These are phyloP conservation scores for Candida pseudoviswanathii DNA, from an alignment of 1,139 yeast genomes.

Conservation along the genomic window DNA sequence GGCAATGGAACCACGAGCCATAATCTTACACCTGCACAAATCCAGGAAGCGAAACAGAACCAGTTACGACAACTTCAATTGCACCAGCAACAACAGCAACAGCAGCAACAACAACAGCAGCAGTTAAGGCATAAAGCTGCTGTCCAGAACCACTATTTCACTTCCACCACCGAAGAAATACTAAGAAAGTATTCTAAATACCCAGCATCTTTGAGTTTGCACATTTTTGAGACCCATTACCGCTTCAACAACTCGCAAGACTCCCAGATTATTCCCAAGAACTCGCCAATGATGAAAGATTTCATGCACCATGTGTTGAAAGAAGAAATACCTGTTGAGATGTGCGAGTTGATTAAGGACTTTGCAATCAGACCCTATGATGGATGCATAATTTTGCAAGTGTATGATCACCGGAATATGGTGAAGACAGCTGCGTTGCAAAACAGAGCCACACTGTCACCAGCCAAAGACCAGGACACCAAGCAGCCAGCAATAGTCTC, in stretches of 20 bases:
- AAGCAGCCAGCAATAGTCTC: slow-evolving; percentile 16
- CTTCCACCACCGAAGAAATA: slow-evolving; percentile 74
- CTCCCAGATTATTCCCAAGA: slow-evolving; percentile 80
- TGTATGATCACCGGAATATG: slow-evolving; percentile 69
- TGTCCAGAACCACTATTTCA: slow-evolving; percentile 51
- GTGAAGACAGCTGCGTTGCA: slow-evolving; percentile 19
- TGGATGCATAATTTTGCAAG: slow-evolving; percentile 83
- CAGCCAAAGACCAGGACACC: slow-evolving; percentile 9
- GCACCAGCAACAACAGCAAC: slow-evolving; percentile 14
- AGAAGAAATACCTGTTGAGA: slow-evolving; percentile 86
- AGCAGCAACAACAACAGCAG: slow-evolving; percentile 20
- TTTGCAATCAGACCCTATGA: slow-evolving; percentile 82
- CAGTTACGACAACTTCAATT: slow-evolving; percentile 11
- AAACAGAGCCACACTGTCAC: slow-evolving; percentile 11
- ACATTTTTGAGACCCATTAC: slow-evolving; percentile 87
- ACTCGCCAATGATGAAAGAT: slow-evolving; percentile 75
- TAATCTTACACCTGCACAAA: slow-evolving; percentile 11
- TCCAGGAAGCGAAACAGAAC: slow-evolving; percentile 11
- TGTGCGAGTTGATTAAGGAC: slow-evolving; percentile 86
- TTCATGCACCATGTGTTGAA: slow-evolving; percentile 77
- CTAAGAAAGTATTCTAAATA: slow-evolving; percentile 73
- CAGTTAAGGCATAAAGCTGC: slow-evolving; percentile 34
- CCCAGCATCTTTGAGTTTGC: slow-evolving; percentile 84
- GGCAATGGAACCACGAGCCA: slow-evolving; percentile 1
- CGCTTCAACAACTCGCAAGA: slow-evolving; percentile 69